Evolutionary conservation across 2,329 filamentous ascomycete genomes (phyloP), one percentile per base, ranked within the genome.

Genomic region (Amauroascus niger): DNA sequence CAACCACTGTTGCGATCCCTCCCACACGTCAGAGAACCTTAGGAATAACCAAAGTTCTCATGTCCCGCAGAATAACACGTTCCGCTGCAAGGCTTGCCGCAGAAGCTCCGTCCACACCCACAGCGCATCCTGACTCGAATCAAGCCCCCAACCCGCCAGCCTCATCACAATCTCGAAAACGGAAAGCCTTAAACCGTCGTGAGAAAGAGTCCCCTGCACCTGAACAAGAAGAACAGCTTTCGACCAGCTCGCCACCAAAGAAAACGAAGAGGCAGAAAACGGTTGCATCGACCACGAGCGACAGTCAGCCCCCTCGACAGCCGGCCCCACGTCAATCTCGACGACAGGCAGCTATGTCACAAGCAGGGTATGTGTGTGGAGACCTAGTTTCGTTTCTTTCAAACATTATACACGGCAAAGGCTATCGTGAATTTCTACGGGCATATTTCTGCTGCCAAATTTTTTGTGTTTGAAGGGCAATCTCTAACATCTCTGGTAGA

Each of bases 31-130:
- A 32, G 43, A 22, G 3, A 33, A 40, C 49, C 24, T 54, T 20
- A 52, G 51, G 43, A 48, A 43, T 49, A 67, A 66, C 63, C 61
- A 62, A 67, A 59, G 69, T 76, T 84, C 87, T 91, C 83, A 96
- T 95, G 89, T 88, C 87, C 82, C 77, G 83, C 81, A 96, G 90
- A 87, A 84, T 93, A 67, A 96, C 91, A 79, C 88, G 91, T 78
- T 93, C 90, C 67, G 86, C 90, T 72, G 86, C 90, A 76, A 89
- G 89, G 78, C 84, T 88, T 81, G 87, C 87, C 73, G 78, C 77
- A 67, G 67, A 69, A 60, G 69, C 81, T 73, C 62, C 66, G 53
- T 65, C 68, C 62, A 65, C 71, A 60, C 65, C 73, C 61, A 67
- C 72, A 59, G 67, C 74, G 63, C 64, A 71, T 63, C 57, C 66